Evolutionary conservation across 176 grass and related monocot species (phyloP).

Genomic region (Bothriochloa decipiens): DNA sequence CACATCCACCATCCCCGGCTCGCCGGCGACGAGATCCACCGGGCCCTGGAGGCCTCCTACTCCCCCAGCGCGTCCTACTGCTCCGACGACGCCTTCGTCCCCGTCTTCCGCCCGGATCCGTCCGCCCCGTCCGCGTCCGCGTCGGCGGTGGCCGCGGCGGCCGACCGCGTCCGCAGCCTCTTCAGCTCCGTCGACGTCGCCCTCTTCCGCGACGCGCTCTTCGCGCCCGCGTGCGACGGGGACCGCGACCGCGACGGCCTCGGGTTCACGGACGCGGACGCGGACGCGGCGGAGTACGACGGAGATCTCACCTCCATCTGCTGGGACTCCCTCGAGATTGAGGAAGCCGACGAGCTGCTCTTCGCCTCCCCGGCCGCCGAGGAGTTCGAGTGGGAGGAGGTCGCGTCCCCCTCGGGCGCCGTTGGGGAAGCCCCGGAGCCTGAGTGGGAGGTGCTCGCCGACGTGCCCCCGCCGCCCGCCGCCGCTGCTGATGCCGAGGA

Average conservation of each 20-base stretch:
- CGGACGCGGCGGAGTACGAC: conserved; percentile 35
- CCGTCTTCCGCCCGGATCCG: conserved; percentile 45
- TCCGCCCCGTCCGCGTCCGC: conserved; percentile 17
- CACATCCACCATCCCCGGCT: conserved; percentile 30
- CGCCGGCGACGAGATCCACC: conserved; percentile 48
- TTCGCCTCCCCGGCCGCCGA: neutral
- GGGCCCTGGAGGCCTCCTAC: conserved; percentile 39
- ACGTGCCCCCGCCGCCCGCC: conserved; percentile 31
- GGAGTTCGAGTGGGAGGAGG: conserved; percentile 85
- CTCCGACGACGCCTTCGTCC: conserved; percentile 54
- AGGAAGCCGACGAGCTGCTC: conserved; percentile 43
- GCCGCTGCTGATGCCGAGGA: conserved; percentile 47
- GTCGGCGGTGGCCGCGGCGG: conserved; percentile 14
- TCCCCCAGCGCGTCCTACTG: conserved; percentile 26
- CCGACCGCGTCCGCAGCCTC: conserved; percentile 59
- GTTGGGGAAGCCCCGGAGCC: conserved; percentile 30
- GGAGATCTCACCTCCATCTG: conserved; percentile 41
- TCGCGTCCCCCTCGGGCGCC: conserved; percentile 38
- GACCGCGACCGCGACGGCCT: conserved; percentile 37
- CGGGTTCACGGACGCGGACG: conserved; percentile 53
- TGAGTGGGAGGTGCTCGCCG: conserved; percentile 72
- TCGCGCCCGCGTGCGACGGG: neutral
- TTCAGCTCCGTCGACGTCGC: conserved; percentile 61
- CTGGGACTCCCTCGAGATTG: conserved; percentile 72
- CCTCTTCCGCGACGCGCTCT: conserved; percentile 51